Percentiles rank a stretch among this genome's conserved stretches.
Evolutionary conservation across 176 grass and related monocot species (phyloP).

Genomic region (Oryza glaberrima): DNA sequence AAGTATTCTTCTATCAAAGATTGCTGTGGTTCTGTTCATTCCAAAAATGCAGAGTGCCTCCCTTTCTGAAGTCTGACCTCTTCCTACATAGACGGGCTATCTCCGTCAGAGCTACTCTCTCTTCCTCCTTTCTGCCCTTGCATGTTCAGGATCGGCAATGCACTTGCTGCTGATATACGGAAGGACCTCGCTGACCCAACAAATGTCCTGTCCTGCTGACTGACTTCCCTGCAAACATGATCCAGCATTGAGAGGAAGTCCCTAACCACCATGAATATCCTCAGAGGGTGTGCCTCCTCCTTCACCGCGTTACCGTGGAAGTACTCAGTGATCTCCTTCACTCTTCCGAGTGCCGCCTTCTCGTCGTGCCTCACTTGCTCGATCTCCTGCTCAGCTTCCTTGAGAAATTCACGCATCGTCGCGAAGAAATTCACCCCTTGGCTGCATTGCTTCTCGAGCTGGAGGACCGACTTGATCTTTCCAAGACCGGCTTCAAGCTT

Average conservation of each 20-base stretch:
- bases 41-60: conserved; percentile 10
- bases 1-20: conserved; percentile 7
- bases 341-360: conserved; percentile 55
- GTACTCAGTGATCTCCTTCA: conserved; percentile 79
- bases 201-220: conserved; percentile 70
- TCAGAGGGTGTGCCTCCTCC: conserved; percentile 81
- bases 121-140: conserved; percentile 29
- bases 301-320: conserved; percentile 75
- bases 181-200: conserved; percentile 82
- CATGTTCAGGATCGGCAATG: conserved; percentile 46
- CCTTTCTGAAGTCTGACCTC: background rate
- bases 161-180: conserved; percentile 47
- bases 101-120: conserved; percentile 54
- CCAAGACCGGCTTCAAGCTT: conserved; percentile 78
- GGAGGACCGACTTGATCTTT: conserved; percentile 60
- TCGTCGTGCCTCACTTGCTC: conserved; percentile 61
- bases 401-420: conserved; percentile 62
- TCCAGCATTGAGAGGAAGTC: conserved; percentile 86
- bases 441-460: conserved; percentile 65
- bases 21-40: conserved; percentile 4
- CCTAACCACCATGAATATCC: conserved; percentile 94
- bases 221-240: conserved; percentile 88
- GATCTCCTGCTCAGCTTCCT: conserved; percentile 68
- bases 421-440: conserved; percentile 67
- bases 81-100: conserved; percentile 53